Base-by-base conservation (phyloP, 306 rosid genomes). In the Sophora flavescens region DNA sequence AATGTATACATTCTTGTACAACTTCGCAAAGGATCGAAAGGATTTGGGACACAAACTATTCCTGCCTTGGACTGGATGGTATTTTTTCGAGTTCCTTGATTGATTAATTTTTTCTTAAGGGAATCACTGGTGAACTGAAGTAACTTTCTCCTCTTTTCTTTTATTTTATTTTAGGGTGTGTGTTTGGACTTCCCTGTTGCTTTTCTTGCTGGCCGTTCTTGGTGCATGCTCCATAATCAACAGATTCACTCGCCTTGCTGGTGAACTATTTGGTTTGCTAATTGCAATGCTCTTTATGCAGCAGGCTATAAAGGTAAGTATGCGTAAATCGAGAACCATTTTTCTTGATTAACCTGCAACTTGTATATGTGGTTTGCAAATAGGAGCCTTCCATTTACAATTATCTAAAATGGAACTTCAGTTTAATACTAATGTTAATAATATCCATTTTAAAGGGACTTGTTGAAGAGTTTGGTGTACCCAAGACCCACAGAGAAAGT, bases 231-330 rank as follows among this genome's bases (percentile, higher is more conserved):
- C 98, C 52, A 77, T 93, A 60, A 93, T 93, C 87, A 91, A 91
- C 81, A 84, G 97, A 85, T 93, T 93, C 83, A 93, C 98, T 5
- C 98, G 97, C 66, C 6, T 93, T 82, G 97, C 98, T 48, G 98
- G 98, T 16, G 98, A 93, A 87, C 85, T 93, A 79, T 93, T 93
- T 81, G 98, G 98, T 82, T 85, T 93, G 77, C 82, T 93, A 53
- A 93, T 93, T 65, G 97, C 98, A 42, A 91, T 91, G 96, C 96
- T 93, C 69, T 93, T 93, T 76, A 91, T 91, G 98, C 97, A 93
- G 89, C 94, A 93, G 87, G 98, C 98, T 63, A 93, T 93, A 80
- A 87, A 84, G 82, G 98, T 93, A 84, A 83, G 90, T 81, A 16
- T 64, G 70, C 70, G 26, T 71, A 4, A 39, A 17, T 75, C 42